Evolutionary conservation across 2,329 filamentous ascomycete genomes (phyloP).

Genomic region (Hymenoscyphus repandus): DNA sequence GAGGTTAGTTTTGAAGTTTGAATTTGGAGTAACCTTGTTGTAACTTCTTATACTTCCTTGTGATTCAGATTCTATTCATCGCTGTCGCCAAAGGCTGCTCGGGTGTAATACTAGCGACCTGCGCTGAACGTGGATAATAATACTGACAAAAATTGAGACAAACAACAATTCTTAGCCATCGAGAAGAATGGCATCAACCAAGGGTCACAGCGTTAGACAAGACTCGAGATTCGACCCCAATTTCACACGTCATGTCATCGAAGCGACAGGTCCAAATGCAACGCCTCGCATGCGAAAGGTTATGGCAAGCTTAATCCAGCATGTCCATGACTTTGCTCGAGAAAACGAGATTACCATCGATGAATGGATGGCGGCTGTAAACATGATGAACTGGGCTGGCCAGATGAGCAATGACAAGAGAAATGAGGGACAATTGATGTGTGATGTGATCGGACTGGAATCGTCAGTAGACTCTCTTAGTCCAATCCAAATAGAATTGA

Average conservation of each 20-base stretch:
- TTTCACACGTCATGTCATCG: constrained; percentile 58
- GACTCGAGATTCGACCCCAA: constrained; percentile 44
- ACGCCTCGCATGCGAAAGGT: constrained; percentile 51
- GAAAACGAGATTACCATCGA: constrained; percentile 54
- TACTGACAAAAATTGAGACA: neutral
- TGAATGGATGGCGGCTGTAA: constrained; percentile 51
- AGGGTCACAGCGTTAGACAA: constrained; percentile 45
- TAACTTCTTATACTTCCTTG: too few species aligned
- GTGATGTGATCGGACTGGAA: constrained; percentile 58
- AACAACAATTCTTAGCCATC: neutral
- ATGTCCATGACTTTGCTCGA: constrained; percentile 54
- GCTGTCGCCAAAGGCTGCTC: too few species aligned
- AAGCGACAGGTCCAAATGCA: constrained; percentile 55
- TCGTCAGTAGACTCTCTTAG: constrained; percentile 36
- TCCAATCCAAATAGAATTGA: neutral
- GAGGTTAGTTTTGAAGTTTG: too few species aligned
- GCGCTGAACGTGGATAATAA: too few species aligned
- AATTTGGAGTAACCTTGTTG: too few species aligned
- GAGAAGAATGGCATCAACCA: constrained; percentile 25
- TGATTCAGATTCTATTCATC: too few species aligned
- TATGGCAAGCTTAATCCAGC: constrained; percentile 47
- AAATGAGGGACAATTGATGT: constrained; percentile 60
- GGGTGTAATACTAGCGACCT: too few species aligned
- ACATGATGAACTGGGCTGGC: constrained; percentile 56
- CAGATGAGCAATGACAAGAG: constrained; percentile 57